These are phyloP conservation scores for Erigeron canadensis DNA, from an alignment of 129 eudicot genomes.

Conservation along the genomic window DNA sequence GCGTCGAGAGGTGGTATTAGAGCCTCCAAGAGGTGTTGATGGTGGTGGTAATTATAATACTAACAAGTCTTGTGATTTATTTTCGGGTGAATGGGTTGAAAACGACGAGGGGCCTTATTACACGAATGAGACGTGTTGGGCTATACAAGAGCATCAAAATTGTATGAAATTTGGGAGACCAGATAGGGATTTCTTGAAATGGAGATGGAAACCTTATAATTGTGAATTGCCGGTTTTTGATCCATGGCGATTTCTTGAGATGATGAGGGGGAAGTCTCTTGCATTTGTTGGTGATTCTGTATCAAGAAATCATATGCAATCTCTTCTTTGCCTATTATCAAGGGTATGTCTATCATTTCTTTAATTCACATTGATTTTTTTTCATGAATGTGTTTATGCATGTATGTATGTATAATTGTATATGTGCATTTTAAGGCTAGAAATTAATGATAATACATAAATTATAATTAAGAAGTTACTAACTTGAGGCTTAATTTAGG, in stretches of 20 bases:
- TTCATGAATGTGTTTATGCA: neutral
- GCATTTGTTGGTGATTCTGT: slow-evolving; percentile 90
- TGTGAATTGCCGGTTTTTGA: slow-evolving; percentile 70
- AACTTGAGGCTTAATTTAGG: neutral
- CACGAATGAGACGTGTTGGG: slow-evolving; percentile 60
- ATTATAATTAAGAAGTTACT: neutral
- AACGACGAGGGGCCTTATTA: slow-evolving; percentile 61
- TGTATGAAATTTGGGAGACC: slow-evolving; percentile 74
- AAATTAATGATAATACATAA: neutral
- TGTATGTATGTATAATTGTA: neutral
- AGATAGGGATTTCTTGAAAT: slow-evolving; percentile 61
- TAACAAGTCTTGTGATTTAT: slow-evolving; percentile 49
- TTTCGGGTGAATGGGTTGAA: slow-evolving; percentile 73
- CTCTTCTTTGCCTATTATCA: slow-evolving; percentile 67
- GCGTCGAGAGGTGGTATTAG: slow-evolving; percentile 19
- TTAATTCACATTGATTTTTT: neutral
- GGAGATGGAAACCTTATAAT: slow-evolving; percentile 76
- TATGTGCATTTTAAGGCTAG: neutral
- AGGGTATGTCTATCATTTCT: slow-evolving; percentile 47
- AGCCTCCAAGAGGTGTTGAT: neutral
- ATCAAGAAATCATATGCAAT: slow-evolving; percentile 88
- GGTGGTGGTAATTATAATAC: slow-evolving; percentile 16
- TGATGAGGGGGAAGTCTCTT: slow-evolving; percentile 67
- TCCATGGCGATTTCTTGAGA: slow-evolving; percentile 53
- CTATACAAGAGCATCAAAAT: slow-evolving; percentile 77